phyloP scores from a whole-genome alignment of 495 filamentous ascomycete genomes.

The Penicillium chermesinum region DNA sequence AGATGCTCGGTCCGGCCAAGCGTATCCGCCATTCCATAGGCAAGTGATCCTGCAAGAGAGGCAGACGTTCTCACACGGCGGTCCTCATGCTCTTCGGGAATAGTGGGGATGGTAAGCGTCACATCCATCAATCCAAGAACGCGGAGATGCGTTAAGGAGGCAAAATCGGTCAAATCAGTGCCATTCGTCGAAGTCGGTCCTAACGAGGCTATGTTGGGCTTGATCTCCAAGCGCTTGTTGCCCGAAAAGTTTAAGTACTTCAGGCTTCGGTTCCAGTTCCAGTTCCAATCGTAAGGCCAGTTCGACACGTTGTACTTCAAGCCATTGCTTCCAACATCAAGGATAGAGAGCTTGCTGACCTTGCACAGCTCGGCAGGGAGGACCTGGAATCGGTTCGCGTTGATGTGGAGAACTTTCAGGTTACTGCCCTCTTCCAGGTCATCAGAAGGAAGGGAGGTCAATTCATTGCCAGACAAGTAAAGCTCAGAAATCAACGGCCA shows the following conservation, averaged over 20 bases:
- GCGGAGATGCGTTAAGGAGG: conserved; percentile 74
- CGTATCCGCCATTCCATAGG: conserved; percentile 98
- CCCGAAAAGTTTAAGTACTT: conserved; percentile 95
- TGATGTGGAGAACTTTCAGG: conserved; percentile 88
- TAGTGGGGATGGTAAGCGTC: conserved; percentile 83
- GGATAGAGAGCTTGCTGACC: conserved; percentile 78
- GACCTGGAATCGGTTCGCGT: conserved; percentile 95
- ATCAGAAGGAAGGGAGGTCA: conserved; percentile 86
- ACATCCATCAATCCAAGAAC: conserved; percentile 97
- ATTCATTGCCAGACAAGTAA: conserved; percentile 91
- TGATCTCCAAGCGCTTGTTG: conserved; percentile 96
- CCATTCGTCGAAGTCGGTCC: conserved; percentile 46
- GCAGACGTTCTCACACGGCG: conserved; percentile 93
- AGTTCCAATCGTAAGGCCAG: conserved; percentile 99
- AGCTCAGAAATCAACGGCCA: conserved; percentile 87
- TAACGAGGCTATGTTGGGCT: conserved; percentile 60
- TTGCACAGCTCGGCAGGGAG: conserved; percentile 93
- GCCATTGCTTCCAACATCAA: conserved; percentile 94
- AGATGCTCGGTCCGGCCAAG: conserved; percentile 88
- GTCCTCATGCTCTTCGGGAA: conserved; percentile 93
- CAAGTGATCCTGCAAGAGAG: conserved; percentile 76
- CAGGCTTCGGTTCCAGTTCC: conserved; percentile 95
- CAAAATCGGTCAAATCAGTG: conserved; percentile 87
- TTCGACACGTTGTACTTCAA: conserved; percentile 99
- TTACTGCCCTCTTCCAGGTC: conserved; percentile 84